These are phyloP conservation scores for Termitomyces sp. DNA, from an alignment of 1,284 basidiomycete species.

Conservation along the genomic window DNA sequence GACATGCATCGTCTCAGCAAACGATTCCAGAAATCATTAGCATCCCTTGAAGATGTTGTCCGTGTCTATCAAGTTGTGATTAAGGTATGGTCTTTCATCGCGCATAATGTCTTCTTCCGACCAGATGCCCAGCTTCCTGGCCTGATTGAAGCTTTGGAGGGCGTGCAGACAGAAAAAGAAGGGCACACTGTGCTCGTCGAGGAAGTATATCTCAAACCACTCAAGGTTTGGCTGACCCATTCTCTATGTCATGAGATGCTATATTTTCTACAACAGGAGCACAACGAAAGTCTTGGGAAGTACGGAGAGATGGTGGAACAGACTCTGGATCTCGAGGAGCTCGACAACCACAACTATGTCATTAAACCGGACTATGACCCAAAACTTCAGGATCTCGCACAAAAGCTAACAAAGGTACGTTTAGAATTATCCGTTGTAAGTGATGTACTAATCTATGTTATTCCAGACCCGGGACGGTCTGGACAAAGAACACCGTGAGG, in stretches of 20 bases:
- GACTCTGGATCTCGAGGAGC: conserved; percentile 87
- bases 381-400: conserved; percentile 65
- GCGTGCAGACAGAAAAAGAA: conserved; percentile 43
- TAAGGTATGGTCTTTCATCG: conserved; percentile 27
- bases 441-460: neutral
- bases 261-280: conserved; percentile 40
- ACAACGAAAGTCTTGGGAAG: conserved; percentile 61
- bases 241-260: neutral
- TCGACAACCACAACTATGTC: conserved; percentile 82
- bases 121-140: conserved; percentile 58
- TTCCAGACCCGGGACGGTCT: conserved; percentile 69
- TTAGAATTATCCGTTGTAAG: neutral
- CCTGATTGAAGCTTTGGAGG: conserved; percentile 61
- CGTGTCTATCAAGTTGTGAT: conserved; percentile 89
- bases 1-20: conserved; percentile 94
- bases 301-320: conserved; percentile 95
- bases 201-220: conserved; percentile 58
- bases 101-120: neutral
- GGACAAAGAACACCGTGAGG: conserved; percentile 77
- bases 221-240: conserved; percentile 42
- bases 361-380: conserved; percentile 92
- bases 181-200: conserved; percentile 54
- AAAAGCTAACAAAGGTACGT: conserved; percentile 55
- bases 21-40: conserved; percentile 82
- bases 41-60: conserved; percentile 92